Conservation (phyloP, 1,284 basidiomycete species). For the Erythrobasidium hasegawianum region DNA sequence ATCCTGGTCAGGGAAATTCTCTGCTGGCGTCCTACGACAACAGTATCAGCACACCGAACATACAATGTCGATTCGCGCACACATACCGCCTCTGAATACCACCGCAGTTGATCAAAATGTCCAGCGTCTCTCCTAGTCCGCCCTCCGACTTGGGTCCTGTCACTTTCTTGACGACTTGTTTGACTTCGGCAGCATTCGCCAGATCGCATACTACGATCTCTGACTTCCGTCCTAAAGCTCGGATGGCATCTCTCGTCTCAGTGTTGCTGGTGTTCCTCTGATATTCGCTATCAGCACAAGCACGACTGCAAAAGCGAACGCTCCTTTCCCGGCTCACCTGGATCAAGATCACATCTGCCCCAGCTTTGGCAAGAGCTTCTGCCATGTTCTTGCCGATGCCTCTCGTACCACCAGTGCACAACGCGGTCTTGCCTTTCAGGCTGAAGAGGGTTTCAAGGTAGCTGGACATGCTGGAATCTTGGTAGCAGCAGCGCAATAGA, state of each 20-base stretch:
- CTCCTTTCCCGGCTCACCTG: slow-evolving; percentile 39
- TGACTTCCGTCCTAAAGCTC: slow-evolving; percentile 53
- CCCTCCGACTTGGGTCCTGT: slow-evolving; percentile 47
- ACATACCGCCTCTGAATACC: slow-evolving; percentile 69
- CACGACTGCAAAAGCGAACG: neutral
- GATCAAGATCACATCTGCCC: slow-evolving; percentile 71
- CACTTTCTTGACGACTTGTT: slow-evolving; percentile 53
- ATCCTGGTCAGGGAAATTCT: slow-evolving; percentile 75
- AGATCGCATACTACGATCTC: slow-evolving; percentile 71
- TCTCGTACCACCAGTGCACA: slow-evolving; percentile 46
- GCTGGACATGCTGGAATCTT: neutral
- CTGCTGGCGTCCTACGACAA: slow-evolving; percentile 62
- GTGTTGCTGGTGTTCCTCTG: slow-evolving; percentile 56
- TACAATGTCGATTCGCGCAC: neutral
- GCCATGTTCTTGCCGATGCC: slow-evolving; percentile 49
- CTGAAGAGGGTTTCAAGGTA: slow-evolving; percentile 48
- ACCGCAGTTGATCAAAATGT: slow-evolving; percentile 89
- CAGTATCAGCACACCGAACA: neutral
- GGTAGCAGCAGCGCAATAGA: no score
- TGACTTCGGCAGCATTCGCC: slow-evolving; percentile 63
- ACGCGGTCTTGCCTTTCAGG: slow-evolving; percentile 52
- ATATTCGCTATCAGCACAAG: slow-evolving; percentile 47
- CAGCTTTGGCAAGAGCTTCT: slow-evolving; percentile 56
- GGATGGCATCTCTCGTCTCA: slow-evolving; percentile 58
- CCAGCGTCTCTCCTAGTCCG: slow-evolving; percentile 63